These are phyloP conservation scores for Magnusiomyces fungicola DNA, from an alignment of 1,139 yeast genomes.

Conservation along the genomic window DNA sequence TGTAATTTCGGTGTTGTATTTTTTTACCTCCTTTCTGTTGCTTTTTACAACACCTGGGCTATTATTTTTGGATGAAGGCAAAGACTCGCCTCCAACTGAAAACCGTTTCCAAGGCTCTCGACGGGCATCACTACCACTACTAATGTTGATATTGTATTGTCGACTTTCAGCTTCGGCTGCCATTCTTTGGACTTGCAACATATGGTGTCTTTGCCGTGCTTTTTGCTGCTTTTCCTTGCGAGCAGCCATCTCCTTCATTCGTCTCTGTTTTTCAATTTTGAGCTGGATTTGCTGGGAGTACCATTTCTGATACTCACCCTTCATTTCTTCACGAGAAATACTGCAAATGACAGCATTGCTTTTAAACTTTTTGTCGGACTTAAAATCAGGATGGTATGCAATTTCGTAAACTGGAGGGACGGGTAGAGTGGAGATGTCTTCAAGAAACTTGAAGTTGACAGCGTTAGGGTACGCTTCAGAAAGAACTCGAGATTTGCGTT, in stretches of 20 bases:
- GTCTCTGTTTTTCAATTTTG: slow-evolving; percentile 1
- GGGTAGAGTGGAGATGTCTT: neutral
- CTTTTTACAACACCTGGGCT: no score
- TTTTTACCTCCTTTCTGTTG: no score
- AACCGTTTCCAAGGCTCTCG: no score
- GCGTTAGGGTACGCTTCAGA: neutral
- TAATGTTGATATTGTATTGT: no score
- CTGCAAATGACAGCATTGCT: neutral
- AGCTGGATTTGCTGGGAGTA: slow-evolving; percentile 4
- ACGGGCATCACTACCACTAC: no score
- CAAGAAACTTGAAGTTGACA: neutral
- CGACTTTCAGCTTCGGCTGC: no score
- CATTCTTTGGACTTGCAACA: no score
- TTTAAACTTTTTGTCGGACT: neutral
- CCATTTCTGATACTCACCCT: slow-evolving; percentile 4
- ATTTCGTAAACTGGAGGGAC: slow-evolving; percentile 3
- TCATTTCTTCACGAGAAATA: slow-evolving; percentile 3
- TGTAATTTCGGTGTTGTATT: no score
- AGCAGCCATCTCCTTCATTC: neutral
- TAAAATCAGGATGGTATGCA: slow-evolving; percentile 2
- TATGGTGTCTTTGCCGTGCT: no score
- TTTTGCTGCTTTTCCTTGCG: no score
- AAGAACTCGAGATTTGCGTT: neutral
- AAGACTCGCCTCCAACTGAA: no score
- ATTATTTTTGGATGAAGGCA: no score